Evolutionary conservation across 495 filamentous ascomycete genomes (phyloP).

Genomic region (Daldinia bambusicola): DNA sequence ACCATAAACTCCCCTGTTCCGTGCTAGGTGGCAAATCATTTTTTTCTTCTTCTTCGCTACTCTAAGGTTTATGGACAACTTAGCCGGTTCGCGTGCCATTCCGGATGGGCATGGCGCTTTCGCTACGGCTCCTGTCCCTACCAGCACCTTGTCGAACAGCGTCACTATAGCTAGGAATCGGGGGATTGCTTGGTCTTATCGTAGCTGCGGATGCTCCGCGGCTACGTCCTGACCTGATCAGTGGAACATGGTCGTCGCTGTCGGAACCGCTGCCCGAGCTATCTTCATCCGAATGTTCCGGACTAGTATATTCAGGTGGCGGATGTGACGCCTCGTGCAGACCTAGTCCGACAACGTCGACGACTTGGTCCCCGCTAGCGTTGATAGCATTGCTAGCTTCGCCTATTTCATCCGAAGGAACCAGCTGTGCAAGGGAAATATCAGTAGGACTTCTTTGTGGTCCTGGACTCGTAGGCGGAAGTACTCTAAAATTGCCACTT

Average conservation of each 20-base stretch:
- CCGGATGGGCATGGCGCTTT: conserved; percentile 48
- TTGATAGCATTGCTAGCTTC: conserved; percentile 71
- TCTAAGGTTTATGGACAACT: conserved; percentile 3
- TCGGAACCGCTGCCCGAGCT: conserved; percentile 65
- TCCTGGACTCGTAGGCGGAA: conserved; percentile 84
- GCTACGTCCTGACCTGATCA: conserved; percentile 52
- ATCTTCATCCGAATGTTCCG: conserved; percentile 62
- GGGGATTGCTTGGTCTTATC: conserved; percentile 57
- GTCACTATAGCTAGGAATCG: conserved; percentile 75
- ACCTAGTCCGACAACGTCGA: conserved; percentile 54
- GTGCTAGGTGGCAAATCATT: conserved; percentile 32
- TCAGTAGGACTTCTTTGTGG: conserved; percentile 94
- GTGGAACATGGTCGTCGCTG: conserved; percentile 55
- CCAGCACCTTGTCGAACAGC: conserved; percentile 65
- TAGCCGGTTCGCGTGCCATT: conserved; percentile 23
- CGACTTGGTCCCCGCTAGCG: conserved; percentile 46
- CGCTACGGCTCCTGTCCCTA: conserved; percentile 56
- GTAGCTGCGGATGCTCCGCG: conserved; percentile 58
- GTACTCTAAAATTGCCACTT: conserved; percentile 70
- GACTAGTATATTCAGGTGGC: conserved; percentile 81
- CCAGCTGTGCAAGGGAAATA: conserved; percentile 84
- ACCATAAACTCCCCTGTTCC: conserved; percentile 42
- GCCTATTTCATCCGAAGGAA: conserved; percentile 79
- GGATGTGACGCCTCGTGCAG: conserved; percentile 54
- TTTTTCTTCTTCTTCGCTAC: conserved; percentile 27